Base-by-base conservation (phyloP, 331 rosid species). In the Erythrophleum ivorense region DNA sequence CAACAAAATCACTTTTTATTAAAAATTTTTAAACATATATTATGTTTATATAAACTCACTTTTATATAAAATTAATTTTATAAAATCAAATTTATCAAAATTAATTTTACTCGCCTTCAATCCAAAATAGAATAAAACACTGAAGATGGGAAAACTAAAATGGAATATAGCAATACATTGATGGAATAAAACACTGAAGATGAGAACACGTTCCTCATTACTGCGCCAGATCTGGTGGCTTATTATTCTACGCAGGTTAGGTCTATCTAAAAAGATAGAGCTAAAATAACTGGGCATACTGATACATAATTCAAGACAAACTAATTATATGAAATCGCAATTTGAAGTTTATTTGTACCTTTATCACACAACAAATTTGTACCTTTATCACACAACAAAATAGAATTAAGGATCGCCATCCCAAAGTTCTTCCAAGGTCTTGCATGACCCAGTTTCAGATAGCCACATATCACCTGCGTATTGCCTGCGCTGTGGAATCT, bases 351-450 rank as follows among this genome's bases (percentile, higher is more conserved):
- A 70, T 79, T 82, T 68, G 1, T 53, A 33, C 16, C n/a, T n/a
- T n/a, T n/a, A n/a, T n/a, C n/a, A n/a, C n/a, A n/a, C n/a, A n/a
- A n/a, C n/a, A n/a, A n/a, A n/a, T n/a, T n/a, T n/a, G n/a, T n/a
- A n/a, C n/a, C 40, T 74, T 15, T 11, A 75, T 54, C 64, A 64
- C 31, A 3, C 10, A n/a, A 38, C 3, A 58, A 49, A 6, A 49
- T 7, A 58, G 33, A 19, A 57, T 57, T 63, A 62, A 45, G 60
- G 66, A 29, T 80, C 78, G 6, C 63, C 83, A 59, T 80, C 83
- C 83, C 83, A 80, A 2, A 80, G 40, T 2, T 80, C 72, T 58
- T 80, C 78, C 64, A 71, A 33, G 5, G 78, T 58, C 52, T 59
- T 80, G 50, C 13, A 71, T 3, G 78, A 19, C 16, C 82, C 77